phyloP scores from a whole-genome alignment of 2,329 filamentous ascomycete species.

The Alternaria arbusti region DNA sequence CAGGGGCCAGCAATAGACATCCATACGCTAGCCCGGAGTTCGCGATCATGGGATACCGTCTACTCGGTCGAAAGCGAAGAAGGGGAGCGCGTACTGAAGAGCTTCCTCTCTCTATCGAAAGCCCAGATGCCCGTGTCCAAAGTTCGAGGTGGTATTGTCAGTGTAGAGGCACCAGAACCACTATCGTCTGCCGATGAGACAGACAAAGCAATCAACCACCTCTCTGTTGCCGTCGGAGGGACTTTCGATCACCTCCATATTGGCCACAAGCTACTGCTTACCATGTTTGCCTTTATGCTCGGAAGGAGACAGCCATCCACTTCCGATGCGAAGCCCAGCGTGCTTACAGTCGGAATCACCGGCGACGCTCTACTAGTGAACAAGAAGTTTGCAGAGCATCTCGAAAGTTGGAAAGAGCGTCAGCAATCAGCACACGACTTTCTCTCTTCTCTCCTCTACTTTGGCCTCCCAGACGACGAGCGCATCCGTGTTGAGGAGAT shows the following conservation, averaged over 20 bases:
- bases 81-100: constrained; percentile 64
- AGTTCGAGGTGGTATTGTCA: constrained; percentile 46
- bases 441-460: constrained; percentile 66
- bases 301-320: constrained; percentile 43
- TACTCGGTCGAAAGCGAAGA: constrained; percentile 71
- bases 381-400: constrained; percentile 82
- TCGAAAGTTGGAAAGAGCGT: constrained; percentile 81
- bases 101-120: constrained; percentile 47
- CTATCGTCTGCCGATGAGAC: constrained; percentile 4
- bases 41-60: constrained; percentile 68
- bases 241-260: constrained; percentile 97
- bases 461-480: constrained; percentile 58
- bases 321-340: constrained; percentile 48
- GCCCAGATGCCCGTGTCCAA: constrained; percentile 37
- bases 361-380: constrained; percentile 84
- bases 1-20: constrained; percentile 60
- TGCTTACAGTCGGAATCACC: constrained; percentile 84
- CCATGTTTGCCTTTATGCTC: constrained; percentile 79
- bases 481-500: constrained; percentile 54
- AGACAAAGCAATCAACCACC: constrained; percentile 51
- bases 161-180: constrained; percentile 17
- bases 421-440: constrained; percentile 75
- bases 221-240: constrained; percentile 80
- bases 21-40: constrained; percentile 53
- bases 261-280: constrained; percentile 93